Evolutionary conservation across 306 rosid species (phyloP).

Genomic region (Ochetophila trinervis): DNA sequence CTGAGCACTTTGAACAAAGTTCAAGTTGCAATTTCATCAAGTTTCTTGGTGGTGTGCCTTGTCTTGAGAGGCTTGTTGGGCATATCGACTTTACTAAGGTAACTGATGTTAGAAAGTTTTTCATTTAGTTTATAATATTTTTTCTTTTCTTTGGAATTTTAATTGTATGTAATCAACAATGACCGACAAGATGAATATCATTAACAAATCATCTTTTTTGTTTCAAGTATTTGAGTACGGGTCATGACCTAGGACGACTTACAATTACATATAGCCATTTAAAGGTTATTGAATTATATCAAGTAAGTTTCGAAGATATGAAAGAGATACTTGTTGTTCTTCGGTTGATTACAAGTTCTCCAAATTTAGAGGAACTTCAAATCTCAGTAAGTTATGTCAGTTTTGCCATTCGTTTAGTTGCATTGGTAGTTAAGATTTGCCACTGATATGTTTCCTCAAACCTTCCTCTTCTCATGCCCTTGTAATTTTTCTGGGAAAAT

Average conservation of each 20-base stretch:
- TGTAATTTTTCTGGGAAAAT: conserved; percentile 14
- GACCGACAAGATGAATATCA: neutral
- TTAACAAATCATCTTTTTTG: conserved; percentile 13
- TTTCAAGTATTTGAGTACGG: conserved; percentile 87
- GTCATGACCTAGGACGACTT: conserved; percentile 41
- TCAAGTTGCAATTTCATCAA: conserved; percentile 67
- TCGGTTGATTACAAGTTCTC: conserved; percentile 74
- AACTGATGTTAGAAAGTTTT: conserved; percentile 17
- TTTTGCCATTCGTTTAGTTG: conserved; percentile 10
- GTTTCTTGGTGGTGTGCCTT: conserved; percentile 83
- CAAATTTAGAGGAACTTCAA: conserved; percentile 75
- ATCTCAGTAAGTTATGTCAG: conserved; percentile 60
- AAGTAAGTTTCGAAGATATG: conserved; percentile 92
- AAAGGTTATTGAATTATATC: conserved; percentile 66
- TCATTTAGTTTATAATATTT: conserved; percentile 20
- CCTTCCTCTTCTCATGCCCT: neutral
- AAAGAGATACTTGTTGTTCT: conserved; percentile 84
- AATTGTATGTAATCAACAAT: neutral
- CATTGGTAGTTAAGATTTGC: conserved; percentile 11
- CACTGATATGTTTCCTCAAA: conserved; percentile 5
- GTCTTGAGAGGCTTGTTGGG: conserved; percentile 75
- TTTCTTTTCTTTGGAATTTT: neutral
- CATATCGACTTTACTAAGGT: conserved; percentile 91
- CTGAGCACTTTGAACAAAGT: conserved; percentile 57
- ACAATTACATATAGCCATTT: conserved; percentile 51